Percentiles rank a stretch among this genome's conserved stretches.
Conservation (phyloP, 192 early-diverging fungal genomes). For the Coemansia sp. region DNA sequence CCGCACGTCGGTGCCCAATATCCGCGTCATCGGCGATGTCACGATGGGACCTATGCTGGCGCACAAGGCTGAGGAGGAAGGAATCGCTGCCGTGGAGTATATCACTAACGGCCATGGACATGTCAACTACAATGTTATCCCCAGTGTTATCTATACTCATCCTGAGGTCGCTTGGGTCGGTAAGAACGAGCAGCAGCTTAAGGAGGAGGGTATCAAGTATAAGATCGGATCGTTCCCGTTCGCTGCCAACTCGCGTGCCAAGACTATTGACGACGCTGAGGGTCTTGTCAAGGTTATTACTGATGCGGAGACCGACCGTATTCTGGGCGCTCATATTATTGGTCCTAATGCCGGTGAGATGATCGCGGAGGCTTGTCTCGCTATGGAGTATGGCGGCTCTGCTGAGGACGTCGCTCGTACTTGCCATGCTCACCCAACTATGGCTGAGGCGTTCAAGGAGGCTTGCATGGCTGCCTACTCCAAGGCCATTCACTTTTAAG, state of each 20-base stretch:
- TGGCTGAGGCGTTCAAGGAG: conserved; percentile 98
- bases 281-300: conserved; percentile 96
- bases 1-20: conserved; percentile 83
- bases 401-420: conserved; percentile 97
- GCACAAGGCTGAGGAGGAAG: conserved; percentile 99
- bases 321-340: conserved; percentile 98
- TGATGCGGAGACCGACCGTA: conserved; percentile 92
- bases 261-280: conserved; percentile 93
- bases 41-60: conserved; percentile 98
- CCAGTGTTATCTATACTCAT: conserved; percentile 97
- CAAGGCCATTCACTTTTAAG: conserved; percentile 77
- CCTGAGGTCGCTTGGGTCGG: conserved; percentile 99
- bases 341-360: conserved; percentile 98
- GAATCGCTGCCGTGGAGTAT: conserved; percentile 95
- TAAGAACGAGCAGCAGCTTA: conserved; percentile 92
- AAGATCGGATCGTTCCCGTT: conserved; percentile 94
- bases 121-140: conserved; percentile 98
- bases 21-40: conserved; percentile 96
- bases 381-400: conserved; percentile 98
- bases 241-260: conserved; percentile 94
- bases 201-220: conserved; percentile 84
- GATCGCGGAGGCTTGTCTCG: conserved; percentile 97
- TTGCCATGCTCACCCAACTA: conserved; percentile 95
- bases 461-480: conserved; percentile 89
- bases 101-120: conserved; percentile 91